These are phyloP conservation scores for Eucalyptus rudis DNA, from an alignment of 345 rosid species.

Conservation along the genomic window DNA sequence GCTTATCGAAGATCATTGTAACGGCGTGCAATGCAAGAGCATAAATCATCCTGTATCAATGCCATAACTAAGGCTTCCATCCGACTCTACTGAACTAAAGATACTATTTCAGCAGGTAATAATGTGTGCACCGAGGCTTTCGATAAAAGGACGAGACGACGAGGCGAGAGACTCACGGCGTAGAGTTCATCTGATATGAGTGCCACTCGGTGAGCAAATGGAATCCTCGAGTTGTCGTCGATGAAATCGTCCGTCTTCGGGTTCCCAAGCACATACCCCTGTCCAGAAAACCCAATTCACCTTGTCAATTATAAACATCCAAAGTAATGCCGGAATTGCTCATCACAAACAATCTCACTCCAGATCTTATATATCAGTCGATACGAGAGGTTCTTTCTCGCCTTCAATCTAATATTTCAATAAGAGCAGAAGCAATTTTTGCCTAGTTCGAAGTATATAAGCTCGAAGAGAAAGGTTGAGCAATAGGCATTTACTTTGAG, in stretches of 20 bases:
- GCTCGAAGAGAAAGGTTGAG: neutral
- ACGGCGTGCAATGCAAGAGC: neutral
- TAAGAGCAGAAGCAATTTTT: neutral
- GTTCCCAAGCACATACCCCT: slow-evolving; percentile 27
- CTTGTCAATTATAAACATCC: neutral
- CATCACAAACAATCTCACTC: neutral
- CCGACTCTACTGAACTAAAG: neutral
- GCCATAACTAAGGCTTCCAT: neutral
- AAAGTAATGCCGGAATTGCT: neutral
- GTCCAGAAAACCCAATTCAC: neutral
- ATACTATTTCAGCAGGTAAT: neutral
- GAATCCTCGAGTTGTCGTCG: slow-evolving; percentile 4
- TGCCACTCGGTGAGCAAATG: slow-evolving; percentile 3
- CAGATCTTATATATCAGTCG: neutral
- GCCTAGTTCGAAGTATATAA: neutral
- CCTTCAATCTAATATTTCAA: neutral
- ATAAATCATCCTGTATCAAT: neutral
- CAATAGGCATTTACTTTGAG: neutral
- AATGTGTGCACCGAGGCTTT: neutral
- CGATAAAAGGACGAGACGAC: neutral
- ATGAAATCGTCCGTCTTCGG: slow-evolving; percentile 17
- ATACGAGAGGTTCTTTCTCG: neutral
- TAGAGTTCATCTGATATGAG: slow-evolving; percentile 13
- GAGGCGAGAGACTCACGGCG: neutral
- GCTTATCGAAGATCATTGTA: neutral